phyloP scores from a whole-genome alignment of 768 basidiomycete species.

The Lentinula guzmanii region DNA sequence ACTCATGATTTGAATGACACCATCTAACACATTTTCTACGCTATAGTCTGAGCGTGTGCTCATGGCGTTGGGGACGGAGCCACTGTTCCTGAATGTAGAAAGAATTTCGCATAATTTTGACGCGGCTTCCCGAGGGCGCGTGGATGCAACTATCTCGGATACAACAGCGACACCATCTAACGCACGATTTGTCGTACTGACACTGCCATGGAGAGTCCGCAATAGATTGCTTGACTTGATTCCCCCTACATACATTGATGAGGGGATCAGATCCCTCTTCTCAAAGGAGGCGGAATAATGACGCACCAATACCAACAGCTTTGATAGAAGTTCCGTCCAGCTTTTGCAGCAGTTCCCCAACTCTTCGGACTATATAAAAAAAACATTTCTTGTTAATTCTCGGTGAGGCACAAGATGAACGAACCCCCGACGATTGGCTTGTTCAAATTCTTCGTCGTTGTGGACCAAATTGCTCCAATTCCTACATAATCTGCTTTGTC shows the following conservation, averaged over 20 bases:
- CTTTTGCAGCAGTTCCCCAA: conserved; percentile 58
- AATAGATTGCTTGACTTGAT: conserved; percentile 77
- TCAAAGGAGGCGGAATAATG: neutral
- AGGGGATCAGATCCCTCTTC: neutral
- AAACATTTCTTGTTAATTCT: neutral
- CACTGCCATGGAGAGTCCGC: conserved; percentile 67
- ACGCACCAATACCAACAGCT: conserved; percentile 81
- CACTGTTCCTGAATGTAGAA: conserved; percentile 29
- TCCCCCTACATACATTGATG: conserved; percentile 51
- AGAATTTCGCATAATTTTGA: conserved; percentile 36
- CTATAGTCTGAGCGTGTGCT: conserved; percentile 2
- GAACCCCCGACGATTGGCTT: conserved; percentile 50
- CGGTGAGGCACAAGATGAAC: neutral
- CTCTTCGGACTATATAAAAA: conserved; percentile 43
- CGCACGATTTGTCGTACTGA: conserved; percentile 47
- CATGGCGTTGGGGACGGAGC: neutral
- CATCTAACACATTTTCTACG: conserved; percentile 25
- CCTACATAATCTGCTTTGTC: conserved; percentile 82
- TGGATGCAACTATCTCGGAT: conserved; percentile 75
- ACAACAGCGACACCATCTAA: conserved; percentile 87
- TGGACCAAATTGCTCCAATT: conserved; percentile 80
- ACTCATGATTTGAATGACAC: conserved; percentile 43
- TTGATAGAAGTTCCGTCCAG: conserved; percentile 60
- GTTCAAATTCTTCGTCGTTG: conserved; percentile 70
- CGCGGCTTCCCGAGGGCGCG: conserved; percentile 47